Conservation (phyloP, 2,329 filamentous ascomycete genomes). For the Aspergillus sp. region DNA sequence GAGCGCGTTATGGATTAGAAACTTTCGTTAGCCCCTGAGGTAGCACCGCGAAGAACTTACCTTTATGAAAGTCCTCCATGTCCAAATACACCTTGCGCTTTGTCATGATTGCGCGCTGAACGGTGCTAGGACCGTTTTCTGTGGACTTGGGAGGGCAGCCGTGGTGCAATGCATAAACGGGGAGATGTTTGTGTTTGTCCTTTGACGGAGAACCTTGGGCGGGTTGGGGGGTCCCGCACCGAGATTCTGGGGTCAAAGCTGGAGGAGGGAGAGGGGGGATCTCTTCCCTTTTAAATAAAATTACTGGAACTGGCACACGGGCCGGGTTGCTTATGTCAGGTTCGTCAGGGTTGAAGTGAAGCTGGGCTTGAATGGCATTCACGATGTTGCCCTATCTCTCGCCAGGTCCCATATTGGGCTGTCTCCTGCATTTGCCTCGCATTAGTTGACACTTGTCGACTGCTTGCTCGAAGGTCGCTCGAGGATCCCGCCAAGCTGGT, state of each 20-base stretch:
- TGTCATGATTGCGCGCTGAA: neutral
- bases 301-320: neutral
- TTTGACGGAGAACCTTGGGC: neutral
- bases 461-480: neutral
- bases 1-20: neutral
- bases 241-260: neutral
- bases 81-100: conserved; percentile 6
- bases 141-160: neutral
- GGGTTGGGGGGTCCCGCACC: neutral
- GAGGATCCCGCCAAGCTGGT: neutral
- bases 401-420: neutral
- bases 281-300: no score
- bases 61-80: conserved; percentile 8
- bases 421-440: neutral
- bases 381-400: neutral
- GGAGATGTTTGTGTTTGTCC: neutral
- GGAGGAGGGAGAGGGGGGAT: neutral
- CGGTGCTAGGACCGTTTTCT: neutral
- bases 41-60: neutral
- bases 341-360: neutral
- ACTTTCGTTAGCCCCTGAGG: neutral
- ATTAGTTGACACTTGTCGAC: neutral
- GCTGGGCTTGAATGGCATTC: neutral
- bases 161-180: neutral
- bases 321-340: neutral